These are phyloP conservation scores for Cryptococcus sp. DNA, from an alignment of 1,284 basidiomycete genomes.

Conservation along the genomic window DNA sequence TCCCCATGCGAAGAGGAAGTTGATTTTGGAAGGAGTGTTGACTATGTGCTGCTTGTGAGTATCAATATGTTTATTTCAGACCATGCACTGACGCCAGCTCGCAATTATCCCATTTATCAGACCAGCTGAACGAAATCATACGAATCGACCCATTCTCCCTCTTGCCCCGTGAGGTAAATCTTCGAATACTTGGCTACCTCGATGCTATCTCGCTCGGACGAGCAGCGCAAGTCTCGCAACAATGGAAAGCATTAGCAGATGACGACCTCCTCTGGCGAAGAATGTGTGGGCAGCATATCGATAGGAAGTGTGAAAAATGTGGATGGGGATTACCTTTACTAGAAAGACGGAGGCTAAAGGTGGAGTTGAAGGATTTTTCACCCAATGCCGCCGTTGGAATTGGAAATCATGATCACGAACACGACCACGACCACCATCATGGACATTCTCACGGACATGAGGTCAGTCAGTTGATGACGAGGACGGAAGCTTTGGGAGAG, in stretches of 20 bases:
- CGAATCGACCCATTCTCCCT: conserved; percentile 91
- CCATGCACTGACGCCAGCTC: conserved; percentile 43
- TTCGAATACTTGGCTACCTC: conserved; percentile 86
- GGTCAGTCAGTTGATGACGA: conserved; percentile 23
- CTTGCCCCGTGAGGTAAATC: conserved; percentile 83
- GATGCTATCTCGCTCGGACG: conserved; percentile 94
- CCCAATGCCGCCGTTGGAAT: conserved; percentile 36
- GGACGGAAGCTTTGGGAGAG: conserved; percentile 27
- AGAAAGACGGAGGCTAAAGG: conserved; percentile 53
- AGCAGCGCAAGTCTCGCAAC: conserved; percentile 85
- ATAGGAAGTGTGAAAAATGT: conserved; percentile 93
- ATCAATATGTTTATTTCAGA: not conserved
- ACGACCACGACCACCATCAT: conserved; percentile 24
- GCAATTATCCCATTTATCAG: conserved; percentile 93
- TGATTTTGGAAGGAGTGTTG: conserved; percentile 93
- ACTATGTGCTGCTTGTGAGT: conserved; percentile 95
- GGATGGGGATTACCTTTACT: conserved; percentile 95
- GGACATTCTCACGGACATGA: conserved; percentile 13
- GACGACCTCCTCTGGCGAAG: conserved; percentile 94
- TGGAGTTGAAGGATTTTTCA: conserved; percentile 44
- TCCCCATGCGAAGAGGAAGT: conserved; percentile 78
- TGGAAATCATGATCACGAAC: conserved; percentile 33
- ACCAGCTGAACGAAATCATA: conserved; percentile 85
- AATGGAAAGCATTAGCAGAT: conserved; percentile 87
- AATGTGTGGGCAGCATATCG: conserved; percentile 99